These are phyloP conservation scores for Histomonas meleagridis DNA, from an alignment of 208 protist genomes.

Conservation along the genomic window DNA sequence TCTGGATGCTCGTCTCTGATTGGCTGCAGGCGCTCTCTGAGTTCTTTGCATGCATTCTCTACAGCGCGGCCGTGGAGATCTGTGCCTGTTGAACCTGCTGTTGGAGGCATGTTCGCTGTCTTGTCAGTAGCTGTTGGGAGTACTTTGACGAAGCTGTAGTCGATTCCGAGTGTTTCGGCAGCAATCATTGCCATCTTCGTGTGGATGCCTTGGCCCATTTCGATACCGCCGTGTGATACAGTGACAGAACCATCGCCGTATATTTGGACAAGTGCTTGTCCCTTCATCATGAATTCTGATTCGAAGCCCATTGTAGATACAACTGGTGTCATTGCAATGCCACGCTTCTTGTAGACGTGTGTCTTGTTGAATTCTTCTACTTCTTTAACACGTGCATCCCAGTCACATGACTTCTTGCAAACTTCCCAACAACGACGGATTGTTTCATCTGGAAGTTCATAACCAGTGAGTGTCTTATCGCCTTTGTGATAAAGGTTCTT, in stretches of 20 bases:
- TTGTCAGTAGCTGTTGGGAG: not conserved
- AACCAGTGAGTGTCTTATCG: slow-evolving; percentile 41
- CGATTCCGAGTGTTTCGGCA: not conserved
- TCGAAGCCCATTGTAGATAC: slow-evolving; percentile 67
- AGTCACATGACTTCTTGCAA: not conserved
- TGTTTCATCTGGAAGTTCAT: not conserved
- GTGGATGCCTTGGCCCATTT: slow-evolving; percentile 54
- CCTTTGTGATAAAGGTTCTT: slow-evolving; percentile 60
- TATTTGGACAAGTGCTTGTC: slow-evolving; percentile 53
- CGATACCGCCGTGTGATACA: slow-evolving; percentile 51
- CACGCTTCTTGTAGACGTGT: slow-evolving; percentile 64
- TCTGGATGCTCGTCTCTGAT: not conserved
- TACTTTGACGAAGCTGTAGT: too few relatives aligned
- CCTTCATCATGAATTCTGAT: slow-evolving; percentile 55
- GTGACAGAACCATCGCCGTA: slow-evolving; percentile 53
- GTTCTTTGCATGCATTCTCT: not conserved
- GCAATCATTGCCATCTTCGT: slow-evolving; percentile 42
- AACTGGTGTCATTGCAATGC: slow-evolving; percentile 58
- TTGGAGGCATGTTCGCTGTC: slow-evolving; percentile 26
- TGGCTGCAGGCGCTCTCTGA: not conserved
- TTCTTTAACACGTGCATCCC: not conserved
- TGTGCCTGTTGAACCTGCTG: slow-evolving; percentile 16
- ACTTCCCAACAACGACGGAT: not conserved
- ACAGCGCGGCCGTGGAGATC: slow-evolving; percentile 11
- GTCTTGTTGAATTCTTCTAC: slow-evolving; percentile 55